Percentiles rank a stretch among this genome's conserved stretches.
phyloP scores from a whole-genome alignment of 2,329 filamentous ascomycete species.

The Diaporthe amygdali region DNA sequence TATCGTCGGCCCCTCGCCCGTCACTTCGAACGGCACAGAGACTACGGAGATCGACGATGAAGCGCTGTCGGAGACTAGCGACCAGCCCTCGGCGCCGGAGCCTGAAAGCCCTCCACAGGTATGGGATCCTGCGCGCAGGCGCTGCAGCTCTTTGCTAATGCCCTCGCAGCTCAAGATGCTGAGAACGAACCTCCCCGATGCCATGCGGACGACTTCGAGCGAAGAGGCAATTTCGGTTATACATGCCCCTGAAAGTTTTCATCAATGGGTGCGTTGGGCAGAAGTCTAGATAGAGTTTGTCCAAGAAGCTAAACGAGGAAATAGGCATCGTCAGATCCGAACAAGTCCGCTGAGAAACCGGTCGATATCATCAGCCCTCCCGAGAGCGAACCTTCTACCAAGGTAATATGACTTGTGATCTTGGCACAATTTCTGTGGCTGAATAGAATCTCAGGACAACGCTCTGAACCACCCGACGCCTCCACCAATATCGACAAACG shows the following conservation, averaged over 20 bases:
- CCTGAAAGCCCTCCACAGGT: constrained; percentile 45
- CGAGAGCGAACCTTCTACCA: constrained; percentile 39
- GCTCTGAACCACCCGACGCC: constrained; percentile 59
- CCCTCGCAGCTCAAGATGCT: constrained; percentile 53
- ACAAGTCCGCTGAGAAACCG: constrained; percentile 30
- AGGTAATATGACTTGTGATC: constrained; percentile 35
- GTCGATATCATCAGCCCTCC: constrained; percentile 43
- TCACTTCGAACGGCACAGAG: constrained; percentile 84
- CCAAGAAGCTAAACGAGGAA: constrained; percentile 29
- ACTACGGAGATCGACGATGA: constrained; percentile 87
- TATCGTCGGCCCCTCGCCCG: constrained; percentile 80
- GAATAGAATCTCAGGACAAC: constrained; percentile 26
- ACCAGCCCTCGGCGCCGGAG: constrained; percentile 36
- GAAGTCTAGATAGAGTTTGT: neutral
- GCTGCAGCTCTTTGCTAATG: constrained; percentile 31
- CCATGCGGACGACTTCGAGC: constrained; percentile 62
- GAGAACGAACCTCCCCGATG: constrained; percentile 61
- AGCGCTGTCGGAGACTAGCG: constrained; percentile 61
- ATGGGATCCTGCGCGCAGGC: neutral
- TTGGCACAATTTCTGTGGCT: neutral
- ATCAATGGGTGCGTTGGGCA: constrained; percentile 69
- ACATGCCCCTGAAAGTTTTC: constrained; percentile 84
- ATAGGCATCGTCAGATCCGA: constrained; percentile 43
- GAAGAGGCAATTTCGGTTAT: constrained; percentile 91
- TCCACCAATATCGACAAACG: constrained; percentile 76